A percentile compares a stretch with the other conserved stretches of the same genome.
phyloP scores from a whole-genome alignment of 2,329 filamentous ascomycete genomes.

The Neoscytalidium dimidiatum region DNA sequence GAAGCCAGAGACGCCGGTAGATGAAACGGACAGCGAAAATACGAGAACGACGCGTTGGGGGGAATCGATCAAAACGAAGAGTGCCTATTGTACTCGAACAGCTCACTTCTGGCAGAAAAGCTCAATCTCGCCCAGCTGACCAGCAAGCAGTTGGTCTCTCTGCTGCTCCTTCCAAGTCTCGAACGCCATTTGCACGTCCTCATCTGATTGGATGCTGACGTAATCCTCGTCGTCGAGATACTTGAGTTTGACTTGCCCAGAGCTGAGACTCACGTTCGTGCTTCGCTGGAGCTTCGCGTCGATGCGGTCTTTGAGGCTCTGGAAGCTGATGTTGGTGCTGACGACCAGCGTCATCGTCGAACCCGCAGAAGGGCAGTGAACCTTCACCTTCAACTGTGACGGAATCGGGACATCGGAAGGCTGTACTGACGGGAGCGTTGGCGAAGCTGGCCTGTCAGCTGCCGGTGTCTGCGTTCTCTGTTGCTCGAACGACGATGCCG shows the following conservation, averaged over 20 bases:
- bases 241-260: constrained; percentile 79
- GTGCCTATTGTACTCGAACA: constrained; percentile 9
- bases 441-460: constrained; percentile 41
- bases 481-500: constrained; percentile 41
- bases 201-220: constrained; percentile 91
- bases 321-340: constrained; percentile 91
- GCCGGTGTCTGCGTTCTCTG: constrained; percentile 40
- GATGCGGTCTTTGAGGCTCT: constrained; percentile 90
- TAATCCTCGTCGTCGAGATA: constrained; percentile 93
- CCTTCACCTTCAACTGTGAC: constrained; percentile 92
- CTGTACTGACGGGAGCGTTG: constrained; percentile 31
- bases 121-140: constrained; percentile 83
- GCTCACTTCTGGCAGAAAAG: constrained; percentile 40
- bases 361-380: constrained; percentile 75
- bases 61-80: constrained; percentile 1
- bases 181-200: constrained; percentile 95
- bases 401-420: constrained; percentile 43
- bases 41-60: background rate
- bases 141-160: constrained; percentile 58
- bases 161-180: constrained; percentile 87
- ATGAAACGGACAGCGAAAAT: background rate
- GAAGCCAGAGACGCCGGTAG: constrained; percentile 11
- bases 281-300: constrained; percentile 91
- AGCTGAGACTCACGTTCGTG: constrained; percentile 79
- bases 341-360: constrained; percentile 96